A percentile compares a stretch with the other conserved stretches of the same genome.
Conservation (phyloP, 2,329 filamentous ascomycete genomes). For the Diatrype stigma region DNA sequence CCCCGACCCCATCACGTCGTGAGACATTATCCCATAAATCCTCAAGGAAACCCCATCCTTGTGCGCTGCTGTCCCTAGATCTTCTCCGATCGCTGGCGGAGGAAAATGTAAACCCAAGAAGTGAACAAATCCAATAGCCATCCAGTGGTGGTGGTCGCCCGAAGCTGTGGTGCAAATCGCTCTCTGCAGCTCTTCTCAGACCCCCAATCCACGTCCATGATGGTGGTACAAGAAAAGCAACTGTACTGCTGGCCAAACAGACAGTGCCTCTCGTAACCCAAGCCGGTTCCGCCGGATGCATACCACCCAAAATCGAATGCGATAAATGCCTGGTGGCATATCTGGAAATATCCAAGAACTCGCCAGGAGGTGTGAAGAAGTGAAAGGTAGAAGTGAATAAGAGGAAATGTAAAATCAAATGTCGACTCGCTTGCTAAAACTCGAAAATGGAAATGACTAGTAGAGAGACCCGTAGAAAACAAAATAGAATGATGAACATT, state of each 20-base stretch:
- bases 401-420: conserved; percentile 7
- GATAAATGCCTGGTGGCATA: not conserved
- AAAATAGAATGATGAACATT: conserved; percentile 24
- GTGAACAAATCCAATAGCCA: conserved; percentile 7
- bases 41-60: conserved; percentile 14
- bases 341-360: not conserved
- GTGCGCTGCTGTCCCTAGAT: conserved; percentile 13
- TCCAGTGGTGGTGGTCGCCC: conserved; percentile 9
- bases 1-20: conserved; percentile 20
- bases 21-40: conserved; percentile 26
- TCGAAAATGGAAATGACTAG: conserved; percentile 4
- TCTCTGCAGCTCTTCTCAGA: conserved; percentile 17
- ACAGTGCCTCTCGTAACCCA: conserved; percentile 16
- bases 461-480: not conserved
- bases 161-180: conserved; percentile 10
- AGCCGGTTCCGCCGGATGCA: conserved; percentile 29
- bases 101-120: conserved; percentile 3
- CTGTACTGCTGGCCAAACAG: conserved; percentile 14
- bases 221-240: conserved; percentile 29
- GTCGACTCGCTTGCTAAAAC: not conserved
- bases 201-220: conserved; percentile 15
- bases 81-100: conserved; percentile 14
- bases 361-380: not conserved
- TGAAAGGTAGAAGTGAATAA: not conserved
- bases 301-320: not conserved